Conservation (phyloP, 2,329 filamentous ascomycete species). For the Samsoniella hepiali region DNA sequence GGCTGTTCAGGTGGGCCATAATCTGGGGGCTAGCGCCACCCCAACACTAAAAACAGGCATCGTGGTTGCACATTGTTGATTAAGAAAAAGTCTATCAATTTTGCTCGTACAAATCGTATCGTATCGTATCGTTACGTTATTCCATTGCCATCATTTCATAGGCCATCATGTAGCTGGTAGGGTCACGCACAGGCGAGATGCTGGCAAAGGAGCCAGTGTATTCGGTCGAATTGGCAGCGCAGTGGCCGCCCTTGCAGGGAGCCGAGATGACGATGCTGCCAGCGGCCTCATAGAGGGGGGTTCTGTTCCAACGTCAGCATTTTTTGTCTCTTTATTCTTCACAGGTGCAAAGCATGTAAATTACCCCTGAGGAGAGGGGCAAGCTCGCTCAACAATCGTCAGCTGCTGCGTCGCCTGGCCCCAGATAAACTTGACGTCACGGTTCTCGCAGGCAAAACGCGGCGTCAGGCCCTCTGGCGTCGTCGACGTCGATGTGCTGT, state of each 20-base stretch:
- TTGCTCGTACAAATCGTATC: neutral
- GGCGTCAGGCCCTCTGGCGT: conserved; percentile 30
- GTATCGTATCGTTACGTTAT: neutral
- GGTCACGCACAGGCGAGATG: conserved; percentile 19
- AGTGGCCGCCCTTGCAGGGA: conserved; percentile 17
- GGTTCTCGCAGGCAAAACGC: conserved; percentile 43
- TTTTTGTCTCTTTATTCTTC: neutral
- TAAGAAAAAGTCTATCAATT: neutral
- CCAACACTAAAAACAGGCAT: neutral
- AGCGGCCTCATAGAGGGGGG: conserved; percentile 21
- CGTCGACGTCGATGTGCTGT: conserved; percentile 39
- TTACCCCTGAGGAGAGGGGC: conserved; percentile 37
- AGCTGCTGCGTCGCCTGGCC: conserved; percentile 28
- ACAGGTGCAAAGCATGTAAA: conserved; percentile 17
- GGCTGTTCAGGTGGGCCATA: conserved; percentile 14
- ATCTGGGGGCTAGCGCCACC: conserved; percentile 10
- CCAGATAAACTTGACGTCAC: conserved; percentile 43
- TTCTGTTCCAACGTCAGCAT: conserved; percentile 4
- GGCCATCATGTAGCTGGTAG: conserved; percentile 12
- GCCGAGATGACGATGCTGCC: conserved; percentile 21
- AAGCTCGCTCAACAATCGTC: conserved; percentile 45
- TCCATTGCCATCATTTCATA: conserved; percentile 15
- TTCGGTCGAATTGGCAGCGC: conserved; percentile 19
- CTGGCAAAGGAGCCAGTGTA: conserved; percentile 17
- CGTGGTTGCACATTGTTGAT: neutral